Conservation (phyloP, 2,329 filamentous ascomycete species). For the Ophiostoma sp. region DNA sequence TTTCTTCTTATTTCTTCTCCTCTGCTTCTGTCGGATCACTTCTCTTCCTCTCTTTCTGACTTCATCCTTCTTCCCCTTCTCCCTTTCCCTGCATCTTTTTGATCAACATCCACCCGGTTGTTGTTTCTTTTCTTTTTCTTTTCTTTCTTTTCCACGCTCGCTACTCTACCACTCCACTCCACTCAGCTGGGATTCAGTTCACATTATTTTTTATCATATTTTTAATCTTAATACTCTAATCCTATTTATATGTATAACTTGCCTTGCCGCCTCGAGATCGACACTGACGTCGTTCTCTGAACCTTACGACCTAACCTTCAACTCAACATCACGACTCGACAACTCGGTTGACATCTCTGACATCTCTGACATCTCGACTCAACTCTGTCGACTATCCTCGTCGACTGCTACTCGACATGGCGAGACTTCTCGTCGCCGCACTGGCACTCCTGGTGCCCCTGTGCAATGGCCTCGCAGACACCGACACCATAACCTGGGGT, state of each 20-base stretch:
- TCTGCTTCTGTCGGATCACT: not conserved
- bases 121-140: not conserved
- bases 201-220: not conserved
- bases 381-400: not conserved
- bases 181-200: not conserved
- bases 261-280: not conserved
- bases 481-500: constrained; percentile 56
- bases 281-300: not conserved
- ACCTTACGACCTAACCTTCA: not conserved
- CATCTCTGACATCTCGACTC: not conserved
- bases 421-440: constrained; percentile 18
- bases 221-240: constrained; percentile 3
- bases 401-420: constrained; percentile 8
- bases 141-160: not conserved
- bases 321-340: not conserved
- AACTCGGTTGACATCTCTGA: not conserved
- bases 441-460: constrained; percentile 34
- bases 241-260: not conserved
- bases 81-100: not conserved
- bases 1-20: not conserved
- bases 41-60: not conserved
- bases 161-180: not conserved
- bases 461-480: constrained; percentile 37
- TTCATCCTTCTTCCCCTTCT: not conserved
- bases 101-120: too few species aligned